Evolutionary conservation across 75 land plant species (phyloP).

Genomic region (Isoetes taiwanensis): DNA sequence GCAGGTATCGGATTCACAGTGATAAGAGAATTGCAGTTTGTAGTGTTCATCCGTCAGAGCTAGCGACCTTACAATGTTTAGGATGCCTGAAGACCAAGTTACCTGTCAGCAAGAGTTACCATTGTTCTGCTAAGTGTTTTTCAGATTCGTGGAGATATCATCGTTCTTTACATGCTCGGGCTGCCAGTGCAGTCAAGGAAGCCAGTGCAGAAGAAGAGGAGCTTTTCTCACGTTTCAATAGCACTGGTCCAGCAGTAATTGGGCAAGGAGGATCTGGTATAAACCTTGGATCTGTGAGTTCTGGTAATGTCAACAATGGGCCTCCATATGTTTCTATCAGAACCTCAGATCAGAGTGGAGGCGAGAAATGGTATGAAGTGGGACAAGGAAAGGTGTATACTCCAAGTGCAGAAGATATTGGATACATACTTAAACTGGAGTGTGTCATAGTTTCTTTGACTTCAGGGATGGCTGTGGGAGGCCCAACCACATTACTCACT

Average conservation of each 20-base stretch:
- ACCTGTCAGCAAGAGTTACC: constrained; percentile 81
- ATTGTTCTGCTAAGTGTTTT: constrained; percentile 85
- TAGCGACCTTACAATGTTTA: constrained; percentile 81
- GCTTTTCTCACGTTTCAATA: constrained; percentile 39
- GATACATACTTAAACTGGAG: constrained; percentile 41
- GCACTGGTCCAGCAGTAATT: constrained; percentile 21
- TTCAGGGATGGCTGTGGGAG: constrained; percentile 19
- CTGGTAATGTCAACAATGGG: constrained; percentile 41
- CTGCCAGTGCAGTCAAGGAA: constrained; percentile 57
- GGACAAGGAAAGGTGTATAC: constrained; percentile 43
- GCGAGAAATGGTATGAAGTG: constrained; percentile 50
- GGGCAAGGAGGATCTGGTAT: constrained; percentile 25
- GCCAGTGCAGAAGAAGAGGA: constrained; percentile 93
- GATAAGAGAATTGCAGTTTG: constrained; percentile 76
- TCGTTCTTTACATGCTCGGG: constrained; percentile 68
- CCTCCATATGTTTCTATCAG: constrained; percentile 26
- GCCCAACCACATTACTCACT: constrained; percentile 21
- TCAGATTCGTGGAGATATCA: constrained; percentile 97
- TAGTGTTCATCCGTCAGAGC: constrained; percentile 89
- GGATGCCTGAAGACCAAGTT: constrained; percentile 86
- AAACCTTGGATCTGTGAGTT: constrained; percentile 11
- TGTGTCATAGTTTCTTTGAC: constrained; percentile 33
- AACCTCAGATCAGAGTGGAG: too few species aligned
- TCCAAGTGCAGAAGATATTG: constrained; percentile 48
- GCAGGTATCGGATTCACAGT: constrained; percentile 93